Percentiles rank a stretch among this genome's conserved stretches.
phyloP scores from a whole-genome alignment of 331 rosid species.

The Erythrophleum ivorense region DNA sequence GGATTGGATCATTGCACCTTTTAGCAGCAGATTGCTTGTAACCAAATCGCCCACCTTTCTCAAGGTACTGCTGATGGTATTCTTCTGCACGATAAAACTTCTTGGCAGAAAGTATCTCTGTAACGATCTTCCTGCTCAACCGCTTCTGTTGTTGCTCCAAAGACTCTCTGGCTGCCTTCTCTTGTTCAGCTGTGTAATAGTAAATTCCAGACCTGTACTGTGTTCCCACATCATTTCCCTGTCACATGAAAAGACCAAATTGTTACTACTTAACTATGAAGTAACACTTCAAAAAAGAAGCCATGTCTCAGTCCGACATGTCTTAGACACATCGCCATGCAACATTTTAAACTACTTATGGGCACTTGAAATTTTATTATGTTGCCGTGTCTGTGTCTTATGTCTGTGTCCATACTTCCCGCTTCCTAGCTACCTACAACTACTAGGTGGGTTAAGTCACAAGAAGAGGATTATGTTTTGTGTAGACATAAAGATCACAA shows the following conservation, averaged over 20 bases:
- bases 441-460: background rate
- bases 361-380: too few species aligned
- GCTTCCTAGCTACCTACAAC: too few species aligned
- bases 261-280: background rate
- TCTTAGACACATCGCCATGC: too few species aligned
- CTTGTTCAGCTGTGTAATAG: constrained; percentile 90
- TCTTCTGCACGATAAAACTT: constrained; percentile 95
- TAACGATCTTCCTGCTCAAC: constrained; percentile 70
- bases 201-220: constrained; percentile 97
- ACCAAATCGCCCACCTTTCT: constrained; percentile 94
- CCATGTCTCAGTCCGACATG: too few species aligned
- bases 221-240: constrained; percentile 97
- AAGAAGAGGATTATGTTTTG: background rate
- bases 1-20: constrained; percentile 92
- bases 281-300: too few species aligned
- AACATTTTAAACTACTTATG: too few species aligned
- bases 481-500: background rate
- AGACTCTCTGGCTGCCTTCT: constrained; percentile 75
- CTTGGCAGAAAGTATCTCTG: constrained; percentile 93
- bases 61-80: constrained; percentile 96
- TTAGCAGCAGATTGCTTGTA: constrained; percentile 76
- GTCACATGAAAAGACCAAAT: constrained; percentile 30
- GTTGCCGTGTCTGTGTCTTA: too few species aligned
- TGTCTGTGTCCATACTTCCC: too few species aligned
- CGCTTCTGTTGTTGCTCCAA: constrained; percentile 65